Base-by-base conservation (phyloP, 2,329 filamentous ascomycete species). In the Thielaviopsis musarum region DNA sequence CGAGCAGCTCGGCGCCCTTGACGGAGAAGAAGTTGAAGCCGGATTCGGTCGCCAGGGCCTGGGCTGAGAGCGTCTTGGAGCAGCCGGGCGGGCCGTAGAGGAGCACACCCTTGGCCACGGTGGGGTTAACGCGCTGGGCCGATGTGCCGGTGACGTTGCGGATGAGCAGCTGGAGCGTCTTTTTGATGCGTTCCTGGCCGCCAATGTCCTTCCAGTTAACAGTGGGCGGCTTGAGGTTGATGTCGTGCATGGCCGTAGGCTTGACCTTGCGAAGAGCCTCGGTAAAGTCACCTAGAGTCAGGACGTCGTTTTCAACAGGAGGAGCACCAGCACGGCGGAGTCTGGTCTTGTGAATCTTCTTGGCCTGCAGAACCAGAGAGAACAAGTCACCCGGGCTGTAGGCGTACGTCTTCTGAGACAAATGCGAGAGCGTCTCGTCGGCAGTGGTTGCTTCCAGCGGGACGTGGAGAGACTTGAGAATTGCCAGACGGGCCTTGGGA, bases 21-120 rank as follows among this genome's bases (percentile, higher is more conserved):
- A 97, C 88, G 9, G 90, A 86, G 68, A 96, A 84, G 75, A 96
- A 96, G 70, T 96, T 96, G 71, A 94, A 84, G 3, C 87, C 86
- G 30, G 88, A 88, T 69, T 94, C 90, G 6, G 89, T 95, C 17
- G 91, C 91, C 65, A 95, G 81, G 28, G 91, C 91, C 69, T 95
- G 90, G 0, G 91, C 91, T 0, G 84, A 89, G 69, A 96, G 81
- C 0, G 91, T 97, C 72, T 97, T 97, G 64, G 90, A 94, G 72
- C 91, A 96, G 3, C 91, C 91, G 0, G 91, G 91, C 0, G 91
- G 91, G 0, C 91, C 91, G 69, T 95, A 96, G 2, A 97, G 78
- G 6, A 97, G 77, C 17, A 95, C 81, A 0, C 91, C 90, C 67
- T 91, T 94, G 59, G 85, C 84, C 0, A 84, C 82, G 34, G 78